Conservation (phyloP, 306 rosid genomes). For the Argentina anserina region DNA sequence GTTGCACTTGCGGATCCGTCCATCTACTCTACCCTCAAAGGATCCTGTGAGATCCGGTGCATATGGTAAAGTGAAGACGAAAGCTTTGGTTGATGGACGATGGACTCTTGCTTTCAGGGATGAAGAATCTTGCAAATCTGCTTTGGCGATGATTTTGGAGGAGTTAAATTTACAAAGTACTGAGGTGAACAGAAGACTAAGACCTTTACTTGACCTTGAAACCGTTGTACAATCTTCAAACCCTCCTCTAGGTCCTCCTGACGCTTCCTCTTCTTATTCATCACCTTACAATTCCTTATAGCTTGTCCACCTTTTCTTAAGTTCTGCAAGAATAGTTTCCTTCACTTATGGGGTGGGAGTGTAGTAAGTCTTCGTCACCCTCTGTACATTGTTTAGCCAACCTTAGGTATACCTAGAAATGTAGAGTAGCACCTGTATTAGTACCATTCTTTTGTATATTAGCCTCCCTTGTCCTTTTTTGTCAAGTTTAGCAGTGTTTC, state of each 20-base stretch:
- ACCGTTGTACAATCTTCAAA: conserved; percentile 35
- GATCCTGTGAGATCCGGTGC: conserved; percentile 49
- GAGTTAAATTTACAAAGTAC: conserved; percentile 48
- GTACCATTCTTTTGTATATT: conserved; percentile 67
- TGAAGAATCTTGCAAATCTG: conserved; percentile 72
- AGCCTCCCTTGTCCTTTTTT: conserved; percentile 28
- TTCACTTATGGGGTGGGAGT: conserved; percentile 44
- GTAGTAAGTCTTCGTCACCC: conserved; percentile 39
- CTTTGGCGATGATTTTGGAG: conserved; percentile 62
- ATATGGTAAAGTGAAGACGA: conserved; percentile 35
- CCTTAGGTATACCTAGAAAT: conserved; percentile 32
- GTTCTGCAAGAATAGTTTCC: conserved; percentile 33
- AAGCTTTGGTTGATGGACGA: conserved; percentile 81
- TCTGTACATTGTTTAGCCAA: conserved; percentile 43
- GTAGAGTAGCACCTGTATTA: conserved; percentile 43
- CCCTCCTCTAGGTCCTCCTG: conserved; percentile 22
- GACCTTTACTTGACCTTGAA: conserved; percentile 64
- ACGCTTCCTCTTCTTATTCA: conserved; percentile 32
- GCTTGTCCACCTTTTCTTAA: conserved; percentile 15
- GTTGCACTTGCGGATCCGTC: conserved; percentile 86
- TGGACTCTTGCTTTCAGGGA: conserved; percentile 92
- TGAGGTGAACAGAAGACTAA: conserved; percentile 78
- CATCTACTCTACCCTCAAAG: conserved; percentile 59
- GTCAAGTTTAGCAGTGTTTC: conserved; percentile 26
- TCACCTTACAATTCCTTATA: conserved; percentile 36